Evolutionary conservation across 2,329 filamentous ascomycete genomes (phyloP).

Genomic region (Karstenula rhodostoma): DNA sequence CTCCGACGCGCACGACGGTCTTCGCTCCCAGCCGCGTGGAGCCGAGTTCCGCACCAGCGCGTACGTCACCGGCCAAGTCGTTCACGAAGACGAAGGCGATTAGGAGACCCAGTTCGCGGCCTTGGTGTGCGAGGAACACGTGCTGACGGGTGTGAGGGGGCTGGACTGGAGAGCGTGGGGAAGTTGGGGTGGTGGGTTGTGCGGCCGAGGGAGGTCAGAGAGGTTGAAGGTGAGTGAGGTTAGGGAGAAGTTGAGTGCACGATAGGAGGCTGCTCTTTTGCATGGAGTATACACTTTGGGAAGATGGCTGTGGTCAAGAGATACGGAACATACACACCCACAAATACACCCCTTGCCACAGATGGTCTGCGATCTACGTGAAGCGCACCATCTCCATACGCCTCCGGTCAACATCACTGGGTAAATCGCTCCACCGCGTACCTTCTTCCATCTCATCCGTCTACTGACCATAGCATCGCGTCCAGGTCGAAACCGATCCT

Average conservation of each 20-base stretch:
- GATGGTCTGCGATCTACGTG: slow-evolving; percentile 55
- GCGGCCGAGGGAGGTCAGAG: slow-evolving; percentile 77
- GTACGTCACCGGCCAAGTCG: slow-evolving; percentile 85
- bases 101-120: slow-evolving; percentile 55
- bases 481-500: slow-evolving; percentile 61
- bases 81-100: slow-evolving; percentile 69
- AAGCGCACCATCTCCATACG: slow-evolving; percentile 74
- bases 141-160: slow-evolving; percentile 80
- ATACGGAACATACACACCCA: slow-evolving; percentile 18
- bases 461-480: slow-evolving; percentile 83
- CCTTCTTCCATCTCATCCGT: slow-evolving; percentile 83
- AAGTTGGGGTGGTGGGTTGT: slow-evolving; percentile 75
- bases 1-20: slow-evolving; percentile 83
- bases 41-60: slow-evolving; percentile 85
- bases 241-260: slow-evolving; percentile 54
- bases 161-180: slow-evolving; percentile 67
- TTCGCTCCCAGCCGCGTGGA: slow-evolving; percentile 84
- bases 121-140: slow-evolving; percentile 66
- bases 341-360: slow-evolving; percentile 55
- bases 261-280: slow-evolving; percentile 53
- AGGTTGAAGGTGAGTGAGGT: slow-evolving; percentile 71
- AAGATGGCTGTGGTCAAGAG: slow-evolving; percentile 15
- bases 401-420: slow-evolving; percentile 77
- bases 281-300: slow-evolving; percentile 54
- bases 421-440: slow-evolving; percentile 79